Percentiles rank a stretch among this genome's conserved stretches.
Conservation (phyloP, 225 moss, liverwort and hornwort genomes). For the Physcomitrellopsis africana region DNA sequence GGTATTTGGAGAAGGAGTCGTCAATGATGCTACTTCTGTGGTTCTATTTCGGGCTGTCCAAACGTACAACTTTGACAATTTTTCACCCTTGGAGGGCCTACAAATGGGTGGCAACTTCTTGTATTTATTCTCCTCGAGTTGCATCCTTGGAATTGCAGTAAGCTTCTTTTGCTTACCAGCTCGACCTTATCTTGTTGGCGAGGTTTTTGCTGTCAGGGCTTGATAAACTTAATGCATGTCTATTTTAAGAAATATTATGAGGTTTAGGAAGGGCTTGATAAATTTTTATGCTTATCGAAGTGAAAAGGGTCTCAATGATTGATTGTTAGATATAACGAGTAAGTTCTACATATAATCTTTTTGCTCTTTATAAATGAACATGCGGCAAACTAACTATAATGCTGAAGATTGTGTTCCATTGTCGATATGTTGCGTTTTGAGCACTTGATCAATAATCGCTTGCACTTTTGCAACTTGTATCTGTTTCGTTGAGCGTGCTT, state of each 20-base stretch:
- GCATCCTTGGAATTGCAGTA: slow-evolving; percentile 67
- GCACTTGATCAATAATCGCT: slow-evolving; percentile 4
- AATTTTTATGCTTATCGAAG: too few relatives aligned
- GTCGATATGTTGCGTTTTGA: slow-evolving; percentile 9
- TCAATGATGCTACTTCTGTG: slow-evolving; percentile 94
- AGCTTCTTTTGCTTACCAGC: slow-evolving; percentile 23
- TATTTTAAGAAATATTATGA: too few relatives aligned
- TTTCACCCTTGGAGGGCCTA: slow-evolving; percentile 56
- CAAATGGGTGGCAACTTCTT: slow-evolving; percentile 74
- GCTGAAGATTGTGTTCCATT: slow-evolving; percentile 2
- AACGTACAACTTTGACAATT: slow-evolving; percentile 69
- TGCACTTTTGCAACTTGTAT: too few relatives aligned
- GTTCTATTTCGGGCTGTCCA: slow-evolving; percentile 91
- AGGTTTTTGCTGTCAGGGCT: too few relatives aligned
- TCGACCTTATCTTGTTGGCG: slow-evolving; percentile 1
- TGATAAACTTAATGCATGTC: too few relatives aligned
- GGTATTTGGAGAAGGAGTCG: slow-evolving; percentile 96
- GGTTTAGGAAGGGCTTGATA: too few relatives aligned
- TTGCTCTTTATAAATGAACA: too few relatives aligned
- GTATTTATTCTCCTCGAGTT: slow-evolving; percentile 79
- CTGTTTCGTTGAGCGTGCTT: too few relatives aligned
- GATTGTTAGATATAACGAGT: too few relatives aligned
- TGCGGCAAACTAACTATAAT: too few relatives aligned
- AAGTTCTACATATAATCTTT: too few relatives aligned
- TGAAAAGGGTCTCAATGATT: too few relatives aligned